A percentile compares a stretch with the other conserved stretches of the same genome.
These are phyloP conservation scores for Wickerhamiella cacticola DNA, from an alignment of 805 yeast genomes.

Conservation along the genomic window DNA sequence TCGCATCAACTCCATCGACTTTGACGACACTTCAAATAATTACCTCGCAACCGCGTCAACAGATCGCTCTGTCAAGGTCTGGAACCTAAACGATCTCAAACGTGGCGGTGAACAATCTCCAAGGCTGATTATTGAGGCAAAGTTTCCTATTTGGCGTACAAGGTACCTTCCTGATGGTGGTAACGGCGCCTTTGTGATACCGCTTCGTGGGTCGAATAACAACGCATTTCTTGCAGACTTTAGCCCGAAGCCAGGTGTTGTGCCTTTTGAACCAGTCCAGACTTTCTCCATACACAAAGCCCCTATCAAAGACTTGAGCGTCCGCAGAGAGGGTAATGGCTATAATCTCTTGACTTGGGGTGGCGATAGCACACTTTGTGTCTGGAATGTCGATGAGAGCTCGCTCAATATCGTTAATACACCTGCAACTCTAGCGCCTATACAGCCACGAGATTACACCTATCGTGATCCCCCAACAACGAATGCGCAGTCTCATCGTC, in stretches of 20 bases:
- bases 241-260: background rate
- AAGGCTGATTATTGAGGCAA: constrained; percentile 48
- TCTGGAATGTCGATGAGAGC: constrained; percentile 59
- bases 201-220: constrained; percentile 73
- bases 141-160: constrained; percentile 82
- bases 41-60: constrained; percentile 73
- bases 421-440: constrained; percentile 8
- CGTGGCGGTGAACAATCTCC: constrained; percentile 33
- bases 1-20: constrained; percentile 82
- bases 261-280: constrained; percentile 27
- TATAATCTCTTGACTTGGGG: constrained; percentile 93
- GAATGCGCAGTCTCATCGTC: background rate
- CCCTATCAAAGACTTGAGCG: constrained; percentile 75
- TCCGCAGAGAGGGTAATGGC: constrained; percentile 75
- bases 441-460: constrained; percentile 8
- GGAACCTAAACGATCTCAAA: constrained; percentile 45
- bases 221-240: constrained; percentile 39
- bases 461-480: constrained; percentile 12
- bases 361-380: constrained; percentile 66
- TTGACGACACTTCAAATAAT: constrained; percentile 47
- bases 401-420: constrained; percentile 36
- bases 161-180: constrained; percentile 76
- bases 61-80: constrained; percentile 69
- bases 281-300: constrained; percentile 72
- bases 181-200: constrained; percentile 76